Percentiles rank a stretch among this genome's conserved stretches.
Evolutionary conservation across 2,329 filamentous ascomycete species (phyloP).

Genomic region (Aureobasidium lini): DNA sequence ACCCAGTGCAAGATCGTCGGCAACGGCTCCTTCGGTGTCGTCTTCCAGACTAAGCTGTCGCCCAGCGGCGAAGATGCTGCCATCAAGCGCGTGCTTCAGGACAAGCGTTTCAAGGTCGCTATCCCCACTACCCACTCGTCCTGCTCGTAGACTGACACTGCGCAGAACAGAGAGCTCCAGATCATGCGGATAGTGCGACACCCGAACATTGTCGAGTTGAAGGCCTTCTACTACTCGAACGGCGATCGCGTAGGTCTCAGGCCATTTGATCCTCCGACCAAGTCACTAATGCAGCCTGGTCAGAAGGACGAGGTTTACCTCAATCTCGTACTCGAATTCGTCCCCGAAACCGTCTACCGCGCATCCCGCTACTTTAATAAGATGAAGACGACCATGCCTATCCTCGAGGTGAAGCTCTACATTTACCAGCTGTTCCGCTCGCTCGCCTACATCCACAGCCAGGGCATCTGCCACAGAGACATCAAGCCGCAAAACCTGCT

Average conservation of each 20-base stretch:
- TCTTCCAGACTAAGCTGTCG: slow-evolving; percentile 97
- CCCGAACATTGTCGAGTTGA: slow-evolving; percentile 97
- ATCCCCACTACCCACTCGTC: background rate
- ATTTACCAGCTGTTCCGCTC: slow-evolving; percentile 99
- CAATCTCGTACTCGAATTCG: slow-evolving; percentile 95
- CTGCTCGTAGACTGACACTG: background rate
- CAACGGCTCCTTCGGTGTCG: slow-evolving; percentile 96
- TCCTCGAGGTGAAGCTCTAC: slow-evolving; percentile 97
- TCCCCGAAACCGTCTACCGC: slow-evolving; percentile 96
- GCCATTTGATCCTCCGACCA: background rate
- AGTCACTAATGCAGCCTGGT: slow-evolving; percentile 18
- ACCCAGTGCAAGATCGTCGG: slow-evolving; percentile 99
- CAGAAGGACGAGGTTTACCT: slow-evolving; percentile 92
- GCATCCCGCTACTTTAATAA: slow-evolving; percentile 99
- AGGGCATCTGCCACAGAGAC: slow-evolving; percentile 97
- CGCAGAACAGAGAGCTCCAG: slow-evolving; percentile 92
- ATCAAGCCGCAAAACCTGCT: slow-evolving; percentile 99
- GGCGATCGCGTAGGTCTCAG: slow-evolving; percentile 69
- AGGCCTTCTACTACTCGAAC: slow-evolving; percentile 99
- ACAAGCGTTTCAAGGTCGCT: slow-evolving; percentile 96
- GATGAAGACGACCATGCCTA: slow-evolving; percentile 99
- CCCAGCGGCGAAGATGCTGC: slow-evolving; percentile 97
- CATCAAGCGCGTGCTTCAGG: slow-evolving; percentile 97
- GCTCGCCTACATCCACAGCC: slow-evolving; percentile 96
- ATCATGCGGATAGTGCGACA: slow-evolving; percentile 99